These are phyloP conservation scores for Colletotrichum sublineola DNA, from an alignment of 2,329 filamentous ascomycete species.

Conservation along the genomic window DNA sequence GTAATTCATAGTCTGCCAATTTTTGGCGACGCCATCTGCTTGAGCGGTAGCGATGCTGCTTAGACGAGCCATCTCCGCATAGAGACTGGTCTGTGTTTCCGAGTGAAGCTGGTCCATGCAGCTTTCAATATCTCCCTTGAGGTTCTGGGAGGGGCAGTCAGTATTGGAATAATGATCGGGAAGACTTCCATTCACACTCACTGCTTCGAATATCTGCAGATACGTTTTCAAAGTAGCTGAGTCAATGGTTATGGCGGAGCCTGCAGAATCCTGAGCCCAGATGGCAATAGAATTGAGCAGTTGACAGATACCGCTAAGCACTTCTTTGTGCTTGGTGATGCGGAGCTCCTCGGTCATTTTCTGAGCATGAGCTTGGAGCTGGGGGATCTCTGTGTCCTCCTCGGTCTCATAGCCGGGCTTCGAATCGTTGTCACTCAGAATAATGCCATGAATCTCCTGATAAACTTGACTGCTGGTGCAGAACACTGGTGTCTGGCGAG, in stretches of 20 bases:
- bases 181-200: not conserved
- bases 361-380: conserved; percentile 65
- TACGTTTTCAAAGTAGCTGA: not conserved
- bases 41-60: not conserved
- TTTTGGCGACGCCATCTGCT: not conserved
- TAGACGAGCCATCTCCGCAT: not conserved
- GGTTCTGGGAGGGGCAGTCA: not conserved
- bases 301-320: conserved; percentile 11
- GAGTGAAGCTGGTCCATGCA: not conserved
- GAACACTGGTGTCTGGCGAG: conserved; percentile 70
- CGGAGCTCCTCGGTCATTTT: conserved; percentile 27
- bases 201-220: not conserved
- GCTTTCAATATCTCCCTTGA: not conserved
- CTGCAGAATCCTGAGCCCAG: conserved; percentile 16
- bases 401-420: conserved; percentile 65
- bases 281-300: conserved; percentile 17
- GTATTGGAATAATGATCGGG: rapidly evolving
- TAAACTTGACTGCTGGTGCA: conserved; percentile 75
- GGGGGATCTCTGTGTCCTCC: conserved; percentile 71
- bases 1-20: not conserved
- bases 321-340: conserved; percentile 7
- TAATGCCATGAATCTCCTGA: conserved; percentile 68
- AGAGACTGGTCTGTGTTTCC: not conserved
- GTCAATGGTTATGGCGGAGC: not conserved
- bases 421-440: conserved; percentile 39